phyloP scores from a whole-genome alignment of 257 asterid species.

The Penstemon davidsonii region DNA sequence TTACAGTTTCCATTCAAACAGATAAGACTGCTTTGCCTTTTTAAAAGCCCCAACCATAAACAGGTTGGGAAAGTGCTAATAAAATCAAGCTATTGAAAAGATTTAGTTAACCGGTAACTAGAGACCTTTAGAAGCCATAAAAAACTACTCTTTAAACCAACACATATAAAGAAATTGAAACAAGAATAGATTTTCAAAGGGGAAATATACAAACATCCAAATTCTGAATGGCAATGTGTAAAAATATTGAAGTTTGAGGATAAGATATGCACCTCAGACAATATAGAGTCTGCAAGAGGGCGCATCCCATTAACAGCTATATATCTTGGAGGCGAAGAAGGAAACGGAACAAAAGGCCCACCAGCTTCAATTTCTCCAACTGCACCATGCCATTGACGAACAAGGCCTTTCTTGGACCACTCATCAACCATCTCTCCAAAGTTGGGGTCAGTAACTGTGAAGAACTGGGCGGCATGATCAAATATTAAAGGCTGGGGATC shows the following conservation, averaged over 20 bases:
- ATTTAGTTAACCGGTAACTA: constrained; percentile 1
- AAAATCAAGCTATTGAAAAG: constrained; percentile 5
- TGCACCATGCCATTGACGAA: constrained; percentile 66
- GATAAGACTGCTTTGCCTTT: background rate
- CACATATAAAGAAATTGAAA: too few relatives aligned
- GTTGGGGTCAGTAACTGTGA: constrained; percentile 66
- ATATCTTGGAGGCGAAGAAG: constrained; percentile 64
- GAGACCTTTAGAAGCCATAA: constrained; percentile 1
- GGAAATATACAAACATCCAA: background rate
- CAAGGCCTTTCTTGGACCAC: constrained; percentile 71
- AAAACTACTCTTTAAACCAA: background rate
- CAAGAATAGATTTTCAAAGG: background rate
- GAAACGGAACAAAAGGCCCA: constrained; percentile 61
- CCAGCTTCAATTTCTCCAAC: constrained; percentile 80
- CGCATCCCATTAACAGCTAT: constrained; percentile 86
- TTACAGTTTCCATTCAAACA: background rate
- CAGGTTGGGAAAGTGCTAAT: background rate
- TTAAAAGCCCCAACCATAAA: too few relatives aligned
- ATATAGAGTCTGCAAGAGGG: constrained; percentile 76
- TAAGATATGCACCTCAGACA: constrained; percentile 58
- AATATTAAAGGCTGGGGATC: constrained; percentile 68
- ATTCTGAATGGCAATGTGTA: too few relatives aligned
- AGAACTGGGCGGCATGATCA: constrained; percentile 97
- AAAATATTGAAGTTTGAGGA: too few relatives aligned
- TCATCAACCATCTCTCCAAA: constrained; percentile 68